phyloP scores from a whole-genome alignment of 306 rosid genomes.

The Leucaena leucocephala region DNA sequence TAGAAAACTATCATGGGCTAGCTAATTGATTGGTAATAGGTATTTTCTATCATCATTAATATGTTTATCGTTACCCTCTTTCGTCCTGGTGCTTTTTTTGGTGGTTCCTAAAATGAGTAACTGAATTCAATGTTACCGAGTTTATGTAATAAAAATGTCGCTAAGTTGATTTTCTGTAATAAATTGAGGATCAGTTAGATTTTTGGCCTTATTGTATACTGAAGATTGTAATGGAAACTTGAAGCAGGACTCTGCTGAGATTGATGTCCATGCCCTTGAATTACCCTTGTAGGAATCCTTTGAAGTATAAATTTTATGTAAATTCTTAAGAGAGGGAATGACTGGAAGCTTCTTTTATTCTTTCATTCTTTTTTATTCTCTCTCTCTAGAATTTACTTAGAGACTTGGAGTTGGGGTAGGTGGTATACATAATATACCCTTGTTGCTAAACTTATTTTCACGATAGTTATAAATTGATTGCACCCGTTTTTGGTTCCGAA shows the following conservation, averaged over 20 bases:
- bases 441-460: background rate
- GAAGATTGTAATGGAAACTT: background rate
- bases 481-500: background rate
- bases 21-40: constrained; percentile 35
- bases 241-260: background rate
- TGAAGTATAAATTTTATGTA: background rate
- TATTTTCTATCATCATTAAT: constrained; percentile 2
- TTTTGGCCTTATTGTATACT: background rate
- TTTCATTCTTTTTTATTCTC: too few species aligned
- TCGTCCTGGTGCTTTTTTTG: background rate
- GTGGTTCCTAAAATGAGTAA: constrained; percentile 9
- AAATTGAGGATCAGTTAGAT: background rate
- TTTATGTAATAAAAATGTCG: background rate
- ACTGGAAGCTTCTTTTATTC: background rate
- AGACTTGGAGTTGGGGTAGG: background rate
- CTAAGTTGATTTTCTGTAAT: background rate
- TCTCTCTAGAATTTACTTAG: background rate
- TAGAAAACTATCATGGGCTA: constrained; percentile 4
- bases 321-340: background rate
- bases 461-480: background rate
- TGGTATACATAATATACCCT: background rate
- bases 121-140: background rate
- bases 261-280: background rate
- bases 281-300: background rate
- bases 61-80: background rate